Base-by-base conservation (phyloP, 2,329 filamentous ascomycete species). In the Colletotrichum camelliae region DNA sequence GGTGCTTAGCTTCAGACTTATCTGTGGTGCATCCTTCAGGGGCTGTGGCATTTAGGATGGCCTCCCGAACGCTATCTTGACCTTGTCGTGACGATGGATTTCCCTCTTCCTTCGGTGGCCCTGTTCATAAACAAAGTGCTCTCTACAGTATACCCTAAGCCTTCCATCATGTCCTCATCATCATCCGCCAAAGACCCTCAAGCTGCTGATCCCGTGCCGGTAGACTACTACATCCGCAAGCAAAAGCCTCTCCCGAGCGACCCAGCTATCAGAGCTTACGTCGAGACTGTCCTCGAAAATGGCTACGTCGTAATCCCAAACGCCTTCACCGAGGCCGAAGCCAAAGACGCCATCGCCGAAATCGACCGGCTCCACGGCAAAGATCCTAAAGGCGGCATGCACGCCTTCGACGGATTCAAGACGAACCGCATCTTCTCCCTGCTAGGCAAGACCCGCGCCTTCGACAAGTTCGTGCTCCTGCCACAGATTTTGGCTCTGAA, bases 401-500 rank as follows among this genome's bases (percentile, higher is more conserved):
- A 84, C 76, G 57, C 77, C 29, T 86, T 86, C 70, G 84, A 86
- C 71, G 85, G 85, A 2, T 77, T 79, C 68, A 81, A 80, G 48
- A 86, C 85, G 15, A 81, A 83, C 67, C 80, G 84, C 6, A 83
- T 85, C 65, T 84, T 85, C 74, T 82, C 83, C 7, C 78, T 86
- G 27, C 74, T 84, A n/a, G 84, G 84, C 79, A 86, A 86, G 77
- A 82, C 82, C 9, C 80, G 85, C 24, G 79, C 79, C 5, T 86
- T 86, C 77, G 84, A 86, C 79, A 83, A 83, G 72, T 86, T 85
- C 70, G 78, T 77, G 27, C 73, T 83, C 1, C 78, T 85, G 4
- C 81, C 81, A 8, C 78, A 81, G 24, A 83, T 86, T 1, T 78
- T 85, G 31, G 82, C 83, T 2, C 78, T 87, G 61, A 86, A 86